A percentile compares a stretch with the other conserved stretches of the same genome.
Conservation (phyloP, 2,329 filamentous ascomycete species). For the Fusarium robinianum region DNA sequence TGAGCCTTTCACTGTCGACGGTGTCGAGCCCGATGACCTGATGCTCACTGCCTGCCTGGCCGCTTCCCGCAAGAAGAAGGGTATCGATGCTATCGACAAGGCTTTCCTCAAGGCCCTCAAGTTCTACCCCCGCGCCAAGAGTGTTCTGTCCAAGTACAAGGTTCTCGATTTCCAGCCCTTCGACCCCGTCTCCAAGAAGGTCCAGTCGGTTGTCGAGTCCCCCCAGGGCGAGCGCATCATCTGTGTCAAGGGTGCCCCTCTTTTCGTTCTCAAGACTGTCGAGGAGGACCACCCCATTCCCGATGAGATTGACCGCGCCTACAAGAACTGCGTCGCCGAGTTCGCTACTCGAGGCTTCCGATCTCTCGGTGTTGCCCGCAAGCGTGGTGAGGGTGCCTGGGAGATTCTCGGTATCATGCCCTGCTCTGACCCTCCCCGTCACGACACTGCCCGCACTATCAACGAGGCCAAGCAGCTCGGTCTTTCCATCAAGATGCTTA, state of each 20-base stretch:
- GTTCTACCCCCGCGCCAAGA: conserved; percentile 82
- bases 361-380: conserved; percentile 90
- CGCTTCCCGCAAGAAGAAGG: conserved; percentile 92
- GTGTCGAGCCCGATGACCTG: conserved; percentile 83
- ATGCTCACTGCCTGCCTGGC: conserved; percentile 92
- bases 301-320: conserved; percentile 76
- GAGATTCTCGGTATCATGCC: conserved; percentile 95
- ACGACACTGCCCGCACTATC: conserved; percentile 89
- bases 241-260: conserved; percentile 89
- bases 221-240: conserved; percentile 81
- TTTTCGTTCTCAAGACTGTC: conserved; percentile 85
- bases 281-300: conserved; percentile 82
- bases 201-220: conserved; percentile 80
- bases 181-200: conserved; percentile 93
- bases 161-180: conserved; percentile 86
- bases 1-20: conserved; percentile 81
- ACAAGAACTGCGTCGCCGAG: conserved; percentile 91
- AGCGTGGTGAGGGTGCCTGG: conserved; percentile 80
- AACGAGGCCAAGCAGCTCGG: conserved; percentile 86
- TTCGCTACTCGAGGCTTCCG: conserved; percentile 93
- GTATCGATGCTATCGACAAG: conserved; percentile 93
- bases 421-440: conserved; percentile 86
- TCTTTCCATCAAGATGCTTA: conserved; percentile 94
- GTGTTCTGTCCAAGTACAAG: conserved; percentile 79
- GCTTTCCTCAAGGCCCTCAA: conserved; percentile 86